Percentiles rank a stretch among this genome's conserved stretches.
Evolutionary conservation across 257 asterid species (phyloP).

Genomic region (Ocimum tenuiflorum): DNA sequence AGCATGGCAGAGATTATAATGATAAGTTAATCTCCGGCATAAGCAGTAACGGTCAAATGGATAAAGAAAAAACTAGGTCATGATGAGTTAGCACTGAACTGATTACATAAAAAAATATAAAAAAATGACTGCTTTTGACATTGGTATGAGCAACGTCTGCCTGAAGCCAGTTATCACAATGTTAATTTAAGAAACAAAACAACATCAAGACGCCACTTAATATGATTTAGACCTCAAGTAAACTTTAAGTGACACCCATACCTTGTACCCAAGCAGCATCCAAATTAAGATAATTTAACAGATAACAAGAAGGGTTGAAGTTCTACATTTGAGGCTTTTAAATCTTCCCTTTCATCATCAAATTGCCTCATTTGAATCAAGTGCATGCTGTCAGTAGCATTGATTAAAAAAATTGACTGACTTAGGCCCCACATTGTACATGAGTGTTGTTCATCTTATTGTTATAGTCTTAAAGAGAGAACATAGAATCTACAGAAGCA

Average conservation of each 20-base stretch:
- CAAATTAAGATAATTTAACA: no score
- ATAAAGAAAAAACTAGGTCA: neutral
- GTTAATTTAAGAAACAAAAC: no score
- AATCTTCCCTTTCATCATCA: neutral
- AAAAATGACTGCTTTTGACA: neutral
- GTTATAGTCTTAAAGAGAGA: neutral
- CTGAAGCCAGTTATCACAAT: no score
- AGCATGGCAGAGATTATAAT: conserved; percentile 9
- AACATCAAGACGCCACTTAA: no score
- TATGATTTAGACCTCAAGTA: no score
- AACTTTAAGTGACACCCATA: no score
- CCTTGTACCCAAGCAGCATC: no score
- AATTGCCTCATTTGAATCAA: neutral
- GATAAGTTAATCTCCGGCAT: neutral
- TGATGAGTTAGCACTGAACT: neutral
- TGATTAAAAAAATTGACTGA: neutral
- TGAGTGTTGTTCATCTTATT: no score
- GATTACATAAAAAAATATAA: neutral
- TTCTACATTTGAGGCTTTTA: neutral
- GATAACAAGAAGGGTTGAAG: neutral
- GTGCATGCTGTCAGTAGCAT: neutral
- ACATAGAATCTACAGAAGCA: neutral
- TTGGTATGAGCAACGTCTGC: neutral
- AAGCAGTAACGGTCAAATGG: neutral
- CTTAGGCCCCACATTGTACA: neutral